Conservation (phyloP, 331 rosid genomes). For the Spiraea crenata region DNA sequence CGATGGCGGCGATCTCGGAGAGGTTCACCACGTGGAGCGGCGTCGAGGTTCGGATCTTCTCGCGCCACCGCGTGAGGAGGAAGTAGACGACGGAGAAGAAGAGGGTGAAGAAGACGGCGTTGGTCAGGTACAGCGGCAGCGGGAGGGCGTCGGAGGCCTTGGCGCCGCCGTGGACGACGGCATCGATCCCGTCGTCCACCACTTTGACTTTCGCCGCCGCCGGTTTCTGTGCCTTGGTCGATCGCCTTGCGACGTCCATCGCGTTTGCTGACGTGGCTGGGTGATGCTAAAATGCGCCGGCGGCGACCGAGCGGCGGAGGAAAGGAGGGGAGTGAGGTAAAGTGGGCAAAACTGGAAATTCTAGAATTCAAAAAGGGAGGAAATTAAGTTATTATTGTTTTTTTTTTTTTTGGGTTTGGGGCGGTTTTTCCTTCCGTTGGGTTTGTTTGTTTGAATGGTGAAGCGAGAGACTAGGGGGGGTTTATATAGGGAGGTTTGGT, state of each 20-base stretch:
- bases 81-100: constrained; percentile 56
- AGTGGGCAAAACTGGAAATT: constrained; percentile 1
- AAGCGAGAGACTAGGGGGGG: constrained; percentile 1
- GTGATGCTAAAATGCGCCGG: constrained; percentile 6
- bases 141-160: constrained; percentile 42
- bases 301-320: constrained; percentile 31
- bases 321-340: neutral
- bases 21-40: constrained; percentile 46
- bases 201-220: constrained; percentile 8
- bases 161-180: neutral
- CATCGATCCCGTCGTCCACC: constrained; percentile 15
- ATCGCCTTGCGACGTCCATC: constrained; percentile 43
- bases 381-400: no score
- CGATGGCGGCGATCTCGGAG: constrained; percentile 40
- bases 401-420: neutral
- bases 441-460: neutral
- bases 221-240: constrained; percentile 10
- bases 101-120: constrained; percentile 41
- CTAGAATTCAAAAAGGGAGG: neutral
- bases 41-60: constrained; percentile 46
- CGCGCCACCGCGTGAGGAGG: constrained; percentile 49
- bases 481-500: neutral
- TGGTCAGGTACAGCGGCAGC: constrained; percentile 41
- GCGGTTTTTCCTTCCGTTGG: neutral
- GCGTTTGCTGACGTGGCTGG: neutral